Evolutionary conservation across 1,284 basidiomycete genomes (phyloP), one percentile per base, ranked within the genome.

Genomic region (Puccinia coronata): DNA sequence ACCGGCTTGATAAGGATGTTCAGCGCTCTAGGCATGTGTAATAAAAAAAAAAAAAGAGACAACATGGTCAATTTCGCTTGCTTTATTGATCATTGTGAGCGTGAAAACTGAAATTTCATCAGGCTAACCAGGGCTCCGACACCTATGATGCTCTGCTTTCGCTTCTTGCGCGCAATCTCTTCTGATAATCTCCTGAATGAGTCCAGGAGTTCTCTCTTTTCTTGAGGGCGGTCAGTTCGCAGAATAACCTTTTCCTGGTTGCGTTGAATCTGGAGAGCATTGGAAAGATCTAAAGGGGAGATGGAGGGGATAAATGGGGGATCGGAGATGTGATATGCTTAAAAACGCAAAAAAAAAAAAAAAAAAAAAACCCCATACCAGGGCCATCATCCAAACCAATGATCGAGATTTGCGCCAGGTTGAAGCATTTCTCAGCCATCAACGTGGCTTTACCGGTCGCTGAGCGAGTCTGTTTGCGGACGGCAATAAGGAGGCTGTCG

Each of bases 241-340:
- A 95, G 98, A 12, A 99, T 95, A 85, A 94, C 92, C 1, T 92
- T 93, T 87, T 98, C 96, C 86, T 96, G 96, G 11, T 92, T 92
- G 77, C 96, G 91, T 83, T 93, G 91, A 84, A 99, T 92, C 88
- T 98, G 98, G 89, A 99, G 92, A 0, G 97, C 96, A 84, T 98
- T 97, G 23, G 92, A 93, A 88, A 98, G 91, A 75, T 91, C 96
- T 81, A 67, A 16, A 57, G 25, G 34, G 39, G 47, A 47, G 43
- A 28, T 61, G 28, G 34, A n/a, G 41, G n/a, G 11, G 36, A 47
- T 75, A 36, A 75, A 61, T 61, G 25, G 8, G 57, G 18, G n/a
- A 59, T 41, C 25, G 18, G 23, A 39, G 14, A 43, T 59, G 20
- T 18, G 16, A 31, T 0, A 57, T 31, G 8, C 36, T 63, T 63